Conservation (phyloP, 2,329 filamentous ascomycete genomes). For the Ceratocystis ficicola region DNA sequence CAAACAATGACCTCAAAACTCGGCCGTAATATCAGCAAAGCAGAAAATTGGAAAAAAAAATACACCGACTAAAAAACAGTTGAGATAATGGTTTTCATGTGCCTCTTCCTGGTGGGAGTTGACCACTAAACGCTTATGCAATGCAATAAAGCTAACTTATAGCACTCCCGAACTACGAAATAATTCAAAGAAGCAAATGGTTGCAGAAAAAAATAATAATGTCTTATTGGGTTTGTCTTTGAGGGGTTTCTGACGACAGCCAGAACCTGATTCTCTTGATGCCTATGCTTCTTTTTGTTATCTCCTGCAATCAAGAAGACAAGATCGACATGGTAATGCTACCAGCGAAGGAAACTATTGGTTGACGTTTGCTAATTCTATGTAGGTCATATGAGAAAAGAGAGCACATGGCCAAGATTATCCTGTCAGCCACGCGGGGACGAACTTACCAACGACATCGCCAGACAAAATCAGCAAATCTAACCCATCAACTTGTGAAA, state of each 20-base stretch:
- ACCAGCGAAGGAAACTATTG: not conserved
- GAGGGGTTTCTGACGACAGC: too few species aligned
- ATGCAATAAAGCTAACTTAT: not conserved
- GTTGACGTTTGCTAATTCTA: not conserved
- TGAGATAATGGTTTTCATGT: not conserved
- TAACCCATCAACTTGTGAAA: not conserved
- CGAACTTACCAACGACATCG: not conserved
- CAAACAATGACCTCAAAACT: not conserved
- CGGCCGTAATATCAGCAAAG: not conserved
- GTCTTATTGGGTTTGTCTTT: not conserved
- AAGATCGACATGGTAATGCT: not conserved
- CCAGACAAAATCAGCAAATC: not conserved
- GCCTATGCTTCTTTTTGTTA: not conserved
- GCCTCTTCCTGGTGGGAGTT: not conserved
- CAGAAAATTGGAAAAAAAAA: not conserved
- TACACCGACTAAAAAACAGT: not conserved
- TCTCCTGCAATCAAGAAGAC: not conserved
- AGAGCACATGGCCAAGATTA: not conserved
- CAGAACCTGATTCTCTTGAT: too few species aligned
- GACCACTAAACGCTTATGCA: not conserved
- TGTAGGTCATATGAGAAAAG: not conserved
- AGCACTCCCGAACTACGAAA: not conserved
- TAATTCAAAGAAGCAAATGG: not conserved
- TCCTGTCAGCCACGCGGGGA: constrained; percentile 7
- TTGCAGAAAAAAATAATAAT: not conserved